Conservation (phyloP, 352 stramenopile genomes). For the Phytophthora lateralis region DNA sequence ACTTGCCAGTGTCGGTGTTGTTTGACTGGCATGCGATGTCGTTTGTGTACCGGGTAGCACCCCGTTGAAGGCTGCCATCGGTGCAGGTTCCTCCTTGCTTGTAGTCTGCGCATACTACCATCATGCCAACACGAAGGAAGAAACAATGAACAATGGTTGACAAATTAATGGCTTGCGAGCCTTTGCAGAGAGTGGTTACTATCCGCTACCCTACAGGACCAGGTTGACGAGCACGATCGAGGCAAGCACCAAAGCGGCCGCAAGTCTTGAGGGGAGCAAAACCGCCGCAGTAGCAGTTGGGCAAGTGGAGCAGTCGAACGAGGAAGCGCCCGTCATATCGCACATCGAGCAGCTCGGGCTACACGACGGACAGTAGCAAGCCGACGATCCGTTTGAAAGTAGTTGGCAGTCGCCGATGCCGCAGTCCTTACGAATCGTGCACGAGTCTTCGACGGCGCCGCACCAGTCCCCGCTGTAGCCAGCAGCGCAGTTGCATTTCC, state of each 20-base stretch:
- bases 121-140: too few relatives aligned
- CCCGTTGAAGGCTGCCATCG: too few relatives aligned
- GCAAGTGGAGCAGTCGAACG: slow-evolving; percentile 48
- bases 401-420: slow-evolving; percentile 38
- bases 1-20: slow-evolving; percentile 53
- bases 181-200: slow-evolving; percentile 12
- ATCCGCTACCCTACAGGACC: slow-evolving; percentile 36
- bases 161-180: slow-evolving; percentile 10
- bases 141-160: too few relatives aligned
- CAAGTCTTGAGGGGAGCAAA: slow-evolving; percentile 41
- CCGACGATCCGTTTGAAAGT: slow-evolving; percentile 34
- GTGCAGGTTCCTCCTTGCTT: too few relatives aligned
- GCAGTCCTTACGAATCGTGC: slow-evolving; percentile 35
- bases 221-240: slow-evolving; percentile 42
- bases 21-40: slow-evolving; percentile 58
- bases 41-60: slow-evolving; percentile 46
- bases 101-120: too few relatives aligned
- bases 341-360: slow-evolving; percentile 40
- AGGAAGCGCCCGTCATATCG: slow-evolving; percentile 36
- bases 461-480: slow-evolving; percentile 48
- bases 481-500: slow-evolving; percentile 44
- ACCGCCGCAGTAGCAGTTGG: slow-evolving; percentile 22
- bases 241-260: slow-evolving; percentile 37
- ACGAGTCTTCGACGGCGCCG: slow-evolving; percentile 41
- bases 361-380: slow-evolving; percentile 42